Percentiles rank a stretch among this genome's conserved stretches.
phyloP scores from a whole-genome alignment of 106 monocot species.

The Dendrobium huoshanense region DNA sequence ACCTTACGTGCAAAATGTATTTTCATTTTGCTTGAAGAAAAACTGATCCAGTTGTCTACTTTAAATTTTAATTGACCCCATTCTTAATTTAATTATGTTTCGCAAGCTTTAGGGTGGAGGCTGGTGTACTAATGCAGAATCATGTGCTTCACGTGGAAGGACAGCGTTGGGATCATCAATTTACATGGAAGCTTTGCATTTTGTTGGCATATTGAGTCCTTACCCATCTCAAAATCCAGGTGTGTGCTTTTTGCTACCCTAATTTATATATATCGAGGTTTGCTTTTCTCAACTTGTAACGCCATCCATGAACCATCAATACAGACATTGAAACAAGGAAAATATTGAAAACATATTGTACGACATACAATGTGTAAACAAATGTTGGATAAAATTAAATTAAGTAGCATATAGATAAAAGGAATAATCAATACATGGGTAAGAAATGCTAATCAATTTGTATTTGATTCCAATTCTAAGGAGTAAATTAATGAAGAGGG shows the following conservation, averaged over 20 bases:
- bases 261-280: neutral
- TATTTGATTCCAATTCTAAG: no score
- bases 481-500: no score
- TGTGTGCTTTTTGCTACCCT: conserved; percentile 8
- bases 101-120: conserved; percentile 77
- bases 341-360: neutral
- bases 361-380: neutral
- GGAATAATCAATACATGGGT: no score
- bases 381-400: neutral
- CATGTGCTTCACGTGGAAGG: conserved; percentile 42
- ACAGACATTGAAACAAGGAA: neutral
- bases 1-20: neutral
- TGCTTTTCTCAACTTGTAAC: neutral
- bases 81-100: conserved; percentile 12
- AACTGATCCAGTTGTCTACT: neutral
- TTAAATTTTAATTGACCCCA: neutral
- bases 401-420: neutral
- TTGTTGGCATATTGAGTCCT: conserved; percentile 78
- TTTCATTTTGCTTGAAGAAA: neutral
- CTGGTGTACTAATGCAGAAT: conserved; percentile 58
- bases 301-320: neutral
- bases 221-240: conserved; percentile 65
- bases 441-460: no score
- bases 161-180: conserved; percentile 63
- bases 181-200: conserved; percentile 45